Evolutionary conservation across 2,329 filamentous ascomycete species (phyloP), one percentile per base, ranked within the genome.

Genomic region (Dactylellina parvicollis): DNA sequence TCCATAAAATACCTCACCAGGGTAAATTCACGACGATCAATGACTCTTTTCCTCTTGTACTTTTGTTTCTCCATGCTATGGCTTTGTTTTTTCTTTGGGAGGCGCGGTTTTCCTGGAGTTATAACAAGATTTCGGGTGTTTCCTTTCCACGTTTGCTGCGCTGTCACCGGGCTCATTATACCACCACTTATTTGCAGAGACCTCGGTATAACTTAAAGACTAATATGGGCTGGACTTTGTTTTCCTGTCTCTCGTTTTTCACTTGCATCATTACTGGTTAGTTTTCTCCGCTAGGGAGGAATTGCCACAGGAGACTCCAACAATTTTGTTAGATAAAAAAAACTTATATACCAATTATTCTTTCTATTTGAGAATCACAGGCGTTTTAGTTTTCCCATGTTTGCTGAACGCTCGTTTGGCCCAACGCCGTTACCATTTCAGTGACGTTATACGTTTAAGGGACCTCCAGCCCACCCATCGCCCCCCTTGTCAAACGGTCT

Each of bases 1-100:
- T 40, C 42, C 18, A 40, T 64, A 72, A 72, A 72, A 72, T 72
- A 72, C 57, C 67, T 64, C 67, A 72, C 67, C 57, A 64, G 67
- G 67, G 50, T 71, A 59, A 72, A 72, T 59, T 72, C 67, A 72
- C 67, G 67, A 72, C 52, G 50, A 72, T 65, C 67, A n/a, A 72
- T 72, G 67, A 72, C 59, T 57, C 49, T 72, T 64, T 20, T 38
- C 59, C 28, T 52, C 42, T 56, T 52, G 28, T 57, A 40, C 49
- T 71, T 44, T 32, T 64, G 38, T 62, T 34, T 59, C 40, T 14
- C 36, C 54, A 18, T 59, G 10, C 30, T 14, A 42, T 44, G 20
- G 32, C 54, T 42, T 54, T 44, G 26, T 64, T 40, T 59, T 59
- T 50, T 26, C 47, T n/a, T n/a, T 72, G 59, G 67, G 56, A 62